phyloP scores from a whole-genome alignment of 2,329 filamentous ascomycete species.

The Penicillium sp. region DNA sequence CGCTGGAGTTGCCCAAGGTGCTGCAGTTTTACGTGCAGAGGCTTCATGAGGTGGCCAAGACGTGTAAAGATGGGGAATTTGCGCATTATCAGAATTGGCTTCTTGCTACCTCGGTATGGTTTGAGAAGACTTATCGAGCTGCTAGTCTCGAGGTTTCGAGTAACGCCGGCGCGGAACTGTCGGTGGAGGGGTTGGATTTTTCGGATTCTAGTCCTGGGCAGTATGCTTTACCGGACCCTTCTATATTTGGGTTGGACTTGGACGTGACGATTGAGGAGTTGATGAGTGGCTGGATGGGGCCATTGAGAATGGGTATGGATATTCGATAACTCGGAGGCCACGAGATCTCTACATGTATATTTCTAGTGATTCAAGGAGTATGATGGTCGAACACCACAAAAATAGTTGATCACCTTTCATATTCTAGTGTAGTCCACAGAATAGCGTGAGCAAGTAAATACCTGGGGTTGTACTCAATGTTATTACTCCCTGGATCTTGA shows the following conservation, averaged over 20 bases:
- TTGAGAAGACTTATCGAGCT: constrained; percentile 1
- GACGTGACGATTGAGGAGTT: constrained; percentile 12
- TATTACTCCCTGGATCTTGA: no score
- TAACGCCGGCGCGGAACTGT: not conserved
- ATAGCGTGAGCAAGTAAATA: no score
- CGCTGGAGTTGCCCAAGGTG: not conserved
- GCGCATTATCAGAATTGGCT: constrained; percentile 1
- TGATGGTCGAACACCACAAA: no score
- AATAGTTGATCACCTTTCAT: no score
- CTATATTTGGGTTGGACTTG: constrained; percentile 8
- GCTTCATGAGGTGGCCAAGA: not conserved
- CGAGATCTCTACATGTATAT: no score
- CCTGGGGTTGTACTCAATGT: no score
- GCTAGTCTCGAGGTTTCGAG: not conserved
- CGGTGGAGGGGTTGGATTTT: not conserved
- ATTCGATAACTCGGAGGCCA: not conserved
- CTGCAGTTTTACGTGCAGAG: not conserved
- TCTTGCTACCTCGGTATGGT: not conserved
- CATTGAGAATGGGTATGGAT: constrained; percentile 1
- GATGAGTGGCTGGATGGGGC: constrained; percentile 9
- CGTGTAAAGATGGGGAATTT: not conserved
- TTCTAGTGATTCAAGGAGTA: not conserved
- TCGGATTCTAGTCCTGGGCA: constrained; percentile 2
- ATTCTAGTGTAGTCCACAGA: no score
- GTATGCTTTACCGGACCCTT: constrained; percentile 1